Evolutionary conservation across 805 yeast species (phyloP).

Genomic region (Starmerella geochares): DNA sequence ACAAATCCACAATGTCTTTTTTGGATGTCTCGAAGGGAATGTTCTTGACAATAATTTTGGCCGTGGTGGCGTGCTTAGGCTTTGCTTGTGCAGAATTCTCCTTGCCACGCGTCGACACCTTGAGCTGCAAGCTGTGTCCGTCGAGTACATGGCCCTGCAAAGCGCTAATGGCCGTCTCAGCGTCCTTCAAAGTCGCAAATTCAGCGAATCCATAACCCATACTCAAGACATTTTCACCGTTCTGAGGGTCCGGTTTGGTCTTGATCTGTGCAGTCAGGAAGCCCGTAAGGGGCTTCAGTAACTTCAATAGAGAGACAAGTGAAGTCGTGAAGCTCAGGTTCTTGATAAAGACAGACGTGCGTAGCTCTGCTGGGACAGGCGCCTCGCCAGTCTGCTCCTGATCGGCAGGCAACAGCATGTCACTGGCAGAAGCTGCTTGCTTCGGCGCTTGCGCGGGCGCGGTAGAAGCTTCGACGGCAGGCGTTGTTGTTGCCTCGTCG

Average conservation of each 20-base stretch:
- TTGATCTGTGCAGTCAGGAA: constrained; percentile 74
- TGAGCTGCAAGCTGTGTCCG: constrained; percentile 83
- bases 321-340: constrained; percentile 82
- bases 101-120: constrained; percentile 68
- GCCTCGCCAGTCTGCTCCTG: constrained; percentile 27
- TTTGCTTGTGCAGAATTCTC: not conserved
- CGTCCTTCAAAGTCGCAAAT: constrained; percentile 67
- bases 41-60: constrained; percentile 85
- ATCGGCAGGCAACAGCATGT: constrained; percentile 17
- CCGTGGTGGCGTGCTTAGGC: constrained; percentile 18
- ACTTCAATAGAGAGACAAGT: constrained; percentile 41
- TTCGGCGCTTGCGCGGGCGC: constrained; percentile 5
- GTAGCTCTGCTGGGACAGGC: constrained; percentile 38
- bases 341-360: constrained; percentile 82
- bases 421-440: constrained; percentile 19
- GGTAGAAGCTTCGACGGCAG: constrained; percentile 17
- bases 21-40: constrained; percentile 93
- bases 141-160: constrained; percentile 71
- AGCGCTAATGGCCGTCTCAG: constrained; percentile 59
- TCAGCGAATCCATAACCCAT: constrained; percentile 99
- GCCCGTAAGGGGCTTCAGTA: constrained; percentile 66
- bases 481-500: constrained; percentile 32
- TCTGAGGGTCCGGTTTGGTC: constrained; percentile 78
- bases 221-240: constrained; percentile 54
- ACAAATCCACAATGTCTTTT: constrained; percentile 82